Base-by-base conservation (phyloP, 352 stramenopile genomes). In the Phytophthora parvispora region DNA sequence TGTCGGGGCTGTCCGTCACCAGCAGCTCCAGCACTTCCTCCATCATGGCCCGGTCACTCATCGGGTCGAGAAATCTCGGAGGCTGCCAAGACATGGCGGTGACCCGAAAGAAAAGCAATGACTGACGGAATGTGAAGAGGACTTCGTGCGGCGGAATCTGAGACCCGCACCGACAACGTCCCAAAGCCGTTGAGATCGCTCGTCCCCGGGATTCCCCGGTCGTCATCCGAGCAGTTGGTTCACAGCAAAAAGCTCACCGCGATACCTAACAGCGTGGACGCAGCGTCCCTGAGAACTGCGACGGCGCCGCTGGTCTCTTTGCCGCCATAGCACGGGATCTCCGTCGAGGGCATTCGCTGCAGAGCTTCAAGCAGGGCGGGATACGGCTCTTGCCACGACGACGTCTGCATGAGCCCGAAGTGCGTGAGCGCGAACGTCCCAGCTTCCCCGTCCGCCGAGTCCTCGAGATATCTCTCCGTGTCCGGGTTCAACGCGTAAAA, bases 401-500 rank as follows among this genome's bases (percentile, higher is more conserved):
- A 69, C 0, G 67, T 64, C 67, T 84, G 72, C 74, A 91, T 87
- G 18, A 93, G 34, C 2, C 84, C 83, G 54, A 84, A 90, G 69
- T 89, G 82, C 12, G 78, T 84, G 25, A 75, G 72, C 25, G 72
- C 81, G 50, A 93, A 86, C 8, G 77, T 63, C 15, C 80, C 83
- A 40, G 67, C 69, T 38, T 80, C 75, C 16, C 62, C 60, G 69
- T 87, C 77, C 16, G 67, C 64, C 34, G 80, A 75, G 63, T 89
- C 78, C 51, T 90, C 82, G 3, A 89, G 64, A 58, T 85, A 90
- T 38, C 84, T 84, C 40, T 87, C 71, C 1, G 64, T 86, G 59
- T 91, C 80, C 9, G 86, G 83, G 51, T 93, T 93, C 27, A 92
- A 62, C 3, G 78, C 78, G 73, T 81, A 93, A 50, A 86, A 87